Evolutionary conservation across 148 eudicot genomes (phyloP).

Genomic region (Camellia granthamiana): DNA sequence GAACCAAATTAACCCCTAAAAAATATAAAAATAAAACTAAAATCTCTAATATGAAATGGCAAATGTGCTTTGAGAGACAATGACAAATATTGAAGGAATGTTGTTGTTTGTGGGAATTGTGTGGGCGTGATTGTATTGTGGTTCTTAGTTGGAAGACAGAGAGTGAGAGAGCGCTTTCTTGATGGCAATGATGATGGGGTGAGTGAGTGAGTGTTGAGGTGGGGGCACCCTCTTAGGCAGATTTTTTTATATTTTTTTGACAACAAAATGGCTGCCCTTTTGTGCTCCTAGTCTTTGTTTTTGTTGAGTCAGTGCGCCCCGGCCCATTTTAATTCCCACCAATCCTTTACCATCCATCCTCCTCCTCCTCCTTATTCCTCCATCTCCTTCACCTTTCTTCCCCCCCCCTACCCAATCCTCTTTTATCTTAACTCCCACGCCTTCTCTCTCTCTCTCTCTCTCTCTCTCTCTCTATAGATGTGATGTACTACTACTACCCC

Average conservation of each 20-base stretch:
- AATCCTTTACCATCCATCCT: background rate
- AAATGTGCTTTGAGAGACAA: slow-evolving; percentile 1
- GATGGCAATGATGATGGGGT: slow-evolving; percentile 22
- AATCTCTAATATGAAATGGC: background rate
- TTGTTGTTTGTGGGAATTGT: slow-evolving; percentile 15
- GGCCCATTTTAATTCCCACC: slow-evolving; percentile 10
- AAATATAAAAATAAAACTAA: background rate
- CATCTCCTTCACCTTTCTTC: background rate
- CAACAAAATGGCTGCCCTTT: background rate
- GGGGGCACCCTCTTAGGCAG: slow-evolving; percentile 15
- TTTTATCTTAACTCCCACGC: background rate
- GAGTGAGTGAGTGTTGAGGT: slow-evolving; percentile 9
- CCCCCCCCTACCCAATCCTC: background rate
- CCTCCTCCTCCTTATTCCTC: background rate
- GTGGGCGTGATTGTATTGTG: background rate
- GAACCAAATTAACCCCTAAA: background rate
- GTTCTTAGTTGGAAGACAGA: background rate
- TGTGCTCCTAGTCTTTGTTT: background rate
- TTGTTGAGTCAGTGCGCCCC: background rate
- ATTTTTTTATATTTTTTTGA: background rate
- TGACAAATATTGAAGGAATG: background rate
- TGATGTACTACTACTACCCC: background rate
- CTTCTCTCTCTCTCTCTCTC: background rate
- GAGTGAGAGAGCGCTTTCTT: slow-evolving; percentile 10
- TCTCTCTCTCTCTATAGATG: no score